Percentiles rank a stretch among this genome's conserved stretches.
Conservation (phyloP, 495 filamentous ascomycete genomes). For the Xylaria castorea region DNA sequence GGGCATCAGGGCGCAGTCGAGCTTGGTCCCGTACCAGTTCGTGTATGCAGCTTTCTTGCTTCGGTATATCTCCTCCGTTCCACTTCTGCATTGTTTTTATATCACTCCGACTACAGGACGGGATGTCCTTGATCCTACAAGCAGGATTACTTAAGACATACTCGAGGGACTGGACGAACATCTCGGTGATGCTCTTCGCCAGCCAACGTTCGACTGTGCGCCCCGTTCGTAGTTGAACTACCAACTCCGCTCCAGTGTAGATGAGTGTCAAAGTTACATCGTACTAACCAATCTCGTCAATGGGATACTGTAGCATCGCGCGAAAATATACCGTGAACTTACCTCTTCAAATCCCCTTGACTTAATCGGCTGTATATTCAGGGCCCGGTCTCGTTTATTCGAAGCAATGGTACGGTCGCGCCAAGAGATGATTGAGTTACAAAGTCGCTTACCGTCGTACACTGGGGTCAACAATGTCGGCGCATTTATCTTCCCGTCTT, state of each 20-base stretch:
- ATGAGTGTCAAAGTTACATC: constrained; percentile 3
- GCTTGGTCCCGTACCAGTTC: constrained; percentile 21
- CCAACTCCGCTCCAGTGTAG: not conserved
- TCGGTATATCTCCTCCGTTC: constrained; percentile 14
- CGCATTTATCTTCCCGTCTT: not conserved
- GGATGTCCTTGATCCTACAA: constrained; percentile 1
- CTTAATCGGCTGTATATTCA: constrained; percentile 8
- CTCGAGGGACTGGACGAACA: constrained; percentile 18
- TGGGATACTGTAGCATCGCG: not conserved
- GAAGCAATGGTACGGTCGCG: not conserved
- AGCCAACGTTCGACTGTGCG: constrained; percentile 1
- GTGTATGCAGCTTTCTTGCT: constrained; percentile 18
- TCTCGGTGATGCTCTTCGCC: constrained; percentile 3
- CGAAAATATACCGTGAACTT: not conserved
- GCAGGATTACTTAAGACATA: constrained; percentile 1
- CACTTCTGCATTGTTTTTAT: constrained; percentile 9
- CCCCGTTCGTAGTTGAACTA: constrained; percentile 2
- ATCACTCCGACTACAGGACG: constrained; percentile 6
- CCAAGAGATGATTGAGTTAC: constrained; percentile 15
- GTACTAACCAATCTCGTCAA: not conserved
- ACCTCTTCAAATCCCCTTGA: constrained; percentile 4
- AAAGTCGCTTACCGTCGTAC: not conserved
- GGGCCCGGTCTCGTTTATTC: not conserved
- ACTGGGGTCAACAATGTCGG: not conserved
- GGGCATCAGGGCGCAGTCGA: not conserved